These are phyloP conservation scores for Aspergillus ochraceoroseus DNA, from an alignment of 2,329 filamentous ascomycete species.

Conservation along the genomic window DNA sequence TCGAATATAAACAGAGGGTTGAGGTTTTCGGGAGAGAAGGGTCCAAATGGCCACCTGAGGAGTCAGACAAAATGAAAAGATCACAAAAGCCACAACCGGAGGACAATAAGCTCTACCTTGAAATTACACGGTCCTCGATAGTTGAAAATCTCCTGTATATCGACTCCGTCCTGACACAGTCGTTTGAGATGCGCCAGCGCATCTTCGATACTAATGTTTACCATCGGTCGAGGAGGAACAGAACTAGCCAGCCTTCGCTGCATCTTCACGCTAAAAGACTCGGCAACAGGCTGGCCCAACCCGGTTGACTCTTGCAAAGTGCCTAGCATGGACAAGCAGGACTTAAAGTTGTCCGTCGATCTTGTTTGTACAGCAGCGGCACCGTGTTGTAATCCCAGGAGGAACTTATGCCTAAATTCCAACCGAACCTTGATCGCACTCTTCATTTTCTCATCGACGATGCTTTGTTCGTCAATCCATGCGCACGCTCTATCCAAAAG, in stretches of 20 bases:
- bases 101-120: conserved; percentile 51
- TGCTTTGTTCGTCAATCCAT: conserved; percentile 43
- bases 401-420: conserved; percentile 55
- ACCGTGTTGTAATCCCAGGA: conserved; percentile 40
- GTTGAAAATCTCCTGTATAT: conserved; percentile 62
- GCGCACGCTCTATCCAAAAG: conserved; percentile 53
- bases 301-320: conserved; percentile 56
- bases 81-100: not conserved
- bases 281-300: conserved; percentile 61
- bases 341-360: conserved; percentile 27
- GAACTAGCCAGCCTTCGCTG: conserved; percentile 90
- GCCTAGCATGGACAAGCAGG: conserved; percentile 46
- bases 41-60: conserved; percentile 64
- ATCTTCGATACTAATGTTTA: conserved; percentile 67
- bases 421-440: conserved; percentile 62
- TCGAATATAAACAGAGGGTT: conserved; percentile 77
- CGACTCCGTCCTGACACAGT: conserved; percentile 66
- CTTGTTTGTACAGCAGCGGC: conserved; percentile 29
- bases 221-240: conserved; percentile 85
- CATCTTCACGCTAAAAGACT: conserved; percentile 84
- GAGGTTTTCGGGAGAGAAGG: conserved; percentile 73
- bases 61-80: conserved; percentile 8
- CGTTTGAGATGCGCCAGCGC: conserved; percentile 65
- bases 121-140: conserved; percentile 66
- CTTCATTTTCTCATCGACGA: conserved; percentile 37